Conservation (phyloP, 257 asterid genomes). For the Striga asiatica region DNA sequence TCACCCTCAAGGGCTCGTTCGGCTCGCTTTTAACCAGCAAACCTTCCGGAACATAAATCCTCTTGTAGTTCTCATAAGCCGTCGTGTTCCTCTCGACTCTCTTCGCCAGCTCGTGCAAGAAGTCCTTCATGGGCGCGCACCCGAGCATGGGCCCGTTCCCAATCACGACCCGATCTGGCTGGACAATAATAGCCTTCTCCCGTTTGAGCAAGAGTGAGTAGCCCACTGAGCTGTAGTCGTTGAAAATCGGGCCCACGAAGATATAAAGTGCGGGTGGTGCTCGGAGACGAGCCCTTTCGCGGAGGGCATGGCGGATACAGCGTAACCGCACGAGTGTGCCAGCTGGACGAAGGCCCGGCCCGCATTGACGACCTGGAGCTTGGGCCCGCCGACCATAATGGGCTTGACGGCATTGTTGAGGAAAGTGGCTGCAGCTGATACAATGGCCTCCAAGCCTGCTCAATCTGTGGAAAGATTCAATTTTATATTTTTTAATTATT, state of each 20-base stretch:
- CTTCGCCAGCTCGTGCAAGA: conserved; percentile 40
- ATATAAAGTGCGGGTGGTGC: conserved; percentile 58
- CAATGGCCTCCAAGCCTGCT: conserved; percentile 84
- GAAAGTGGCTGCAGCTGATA: conserved; percentile 55
- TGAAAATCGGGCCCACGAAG: conserved; percentile 70
- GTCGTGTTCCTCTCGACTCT: conserved; percentile 33
- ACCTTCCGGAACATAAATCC: conserved; percentile 73
- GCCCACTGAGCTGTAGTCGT: conserved; percentile 79
- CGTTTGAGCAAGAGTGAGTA: conserved; percentile 69
- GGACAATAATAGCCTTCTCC: conserved; percentile 63
- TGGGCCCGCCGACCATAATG: conserved; percentile 74
- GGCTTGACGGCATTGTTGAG: conserved; percentile 72
- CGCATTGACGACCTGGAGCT: conserved; percentile 45
- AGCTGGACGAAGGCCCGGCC: conserved; percentile 48
- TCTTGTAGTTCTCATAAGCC: conserved; percentile 50
- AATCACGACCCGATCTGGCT: conserved; percentile 59
- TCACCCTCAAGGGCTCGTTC: conserved; percentile 53
- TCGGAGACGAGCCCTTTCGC: conserved; percentile 86
- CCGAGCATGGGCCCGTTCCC: conserved; percentile 67
- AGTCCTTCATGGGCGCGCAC: conserved; percentile 66
- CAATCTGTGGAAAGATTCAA: conserved; percentile 29
- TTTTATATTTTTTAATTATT: no score
- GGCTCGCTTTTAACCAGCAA: conserved; percentile 34
- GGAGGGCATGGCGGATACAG: conserved; percentile 64
- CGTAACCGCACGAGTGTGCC: conserved; percentile 55